phyloP scores from a whole-genome alignment of 805 yeast genomes.

The Scheffersomyces ergatensis region DNA sequence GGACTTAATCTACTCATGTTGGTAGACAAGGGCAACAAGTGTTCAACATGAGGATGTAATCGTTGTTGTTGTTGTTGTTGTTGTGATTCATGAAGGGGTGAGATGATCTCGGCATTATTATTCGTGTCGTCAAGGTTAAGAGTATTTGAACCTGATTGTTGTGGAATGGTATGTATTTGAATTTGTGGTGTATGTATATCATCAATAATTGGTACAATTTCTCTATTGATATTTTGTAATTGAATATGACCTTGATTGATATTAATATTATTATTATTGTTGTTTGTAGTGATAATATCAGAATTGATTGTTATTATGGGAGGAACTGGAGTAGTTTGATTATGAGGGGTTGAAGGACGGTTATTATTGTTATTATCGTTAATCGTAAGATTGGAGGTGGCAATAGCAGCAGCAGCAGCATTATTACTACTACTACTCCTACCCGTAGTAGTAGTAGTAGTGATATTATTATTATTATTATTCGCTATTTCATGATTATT shows the following conservation, averaged over 20 bases:
- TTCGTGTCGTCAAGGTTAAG: neutral
- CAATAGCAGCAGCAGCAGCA: neutral
- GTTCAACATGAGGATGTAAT: conserved; percentile 20
- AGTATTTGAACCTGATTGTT: too few relatives aligned
- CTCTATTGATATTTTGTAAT: neutral
- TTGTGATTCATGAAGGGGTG: neutral
- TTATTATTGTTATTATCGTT: neutral
- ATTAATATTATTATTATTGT: neutral
- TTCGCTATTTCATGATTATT: neutral
- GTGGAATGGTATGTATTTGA: too few relatives aligned
- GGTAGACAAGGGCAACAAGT: conserved; percentile 14
- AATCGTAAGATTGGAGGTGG: neutral
- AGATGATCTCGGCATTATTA: neutral
- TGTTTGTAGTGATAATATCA: neutral
- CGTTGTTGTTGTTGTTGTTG: neutral
- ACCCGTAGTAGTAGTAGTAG: neutral
- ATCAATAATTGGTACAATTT: neutral
- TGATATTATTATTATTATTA: neutral
- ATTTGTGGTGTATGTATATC: too few relatives aligned
- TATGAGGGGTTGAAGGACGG: neutral
- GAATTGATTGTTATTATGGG: neutral
- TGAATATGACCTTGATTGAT: neutral
- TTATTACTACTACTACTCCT: neutral
- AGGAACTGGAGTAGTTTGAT: neutral
- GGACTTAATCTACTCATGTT: conserved; percentile 1